Conservation (phyloP, 805 yeast genomes). For the Saturnispora zaruensis region DNA sequence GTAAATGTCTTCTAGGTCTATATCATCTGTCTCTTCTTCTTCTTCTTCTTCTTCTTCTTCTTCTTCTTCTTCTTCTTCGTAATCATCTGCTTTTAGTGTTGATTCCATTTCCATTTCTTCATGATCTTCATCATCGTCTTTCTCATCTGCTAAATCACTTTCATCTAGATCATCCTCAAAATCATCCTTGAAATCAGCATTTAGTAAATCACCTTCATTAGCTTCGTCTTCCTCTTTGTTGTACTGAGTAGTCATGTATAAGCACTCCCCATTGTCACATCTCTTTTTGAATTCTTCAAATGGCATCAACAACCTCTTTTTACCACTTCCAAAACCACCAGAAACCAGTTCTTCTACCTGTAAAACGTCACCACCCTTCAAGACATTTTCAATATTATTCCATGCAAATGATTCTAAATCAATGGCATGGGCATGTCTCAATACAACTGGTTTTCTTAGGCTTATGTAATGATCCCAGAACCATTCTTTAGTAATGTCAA, state of each 20-base stretch:
- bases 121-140: slow-evolving; percentile 16
- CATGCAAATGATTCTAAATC: slow-evolving; percentile 9
- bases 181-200: slow-evolving; percentile 20
- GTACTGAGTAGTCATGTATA: slow-evolving; percentile 67
- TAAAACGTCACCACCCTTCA: slow-evolving; percentile 19
- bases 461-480: slow-evolving; percentile 13
- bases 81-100: slow-evolving; percentile 18
- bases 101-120: slow-evolving; percentile 16
- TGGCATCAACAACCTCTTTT: slow-evolving; percentile 40
- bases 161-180: slow-evolving; percentile 20
- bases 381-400: slow-evolving; percentile 8
- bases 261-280: slow-evolving; percentile 31
- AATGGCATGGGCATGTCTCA: slow-evolving; percentile 5
- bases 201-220: slow-evolving; percentile 20
- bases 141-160: slow-evolving; percentile 16
- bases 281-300: slow-evolving; percentile 40
- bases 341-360: slow-evolving; percentile 50
- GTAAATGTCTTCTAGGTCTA: slow-evolving; percentile 12
- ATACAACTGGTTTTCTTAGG: slow-evolving; percentile 12
- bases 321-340: slow-evolving; percentile 67
- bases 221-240: slow-evolving; percentile 37
- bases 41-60: slow-evolving; percentile 19
- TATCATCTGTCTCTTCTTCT: slow-evolving; percentile 19
- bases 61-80: slow-evolving; percentile 12
- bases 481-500: slow-evolving; percentile 10